Evolutionary conservation across 352 stramenopile species (phyloP), one percentile per base, ranked within the genome.

Genomic region (Globisporangium barbulae): DNA sequence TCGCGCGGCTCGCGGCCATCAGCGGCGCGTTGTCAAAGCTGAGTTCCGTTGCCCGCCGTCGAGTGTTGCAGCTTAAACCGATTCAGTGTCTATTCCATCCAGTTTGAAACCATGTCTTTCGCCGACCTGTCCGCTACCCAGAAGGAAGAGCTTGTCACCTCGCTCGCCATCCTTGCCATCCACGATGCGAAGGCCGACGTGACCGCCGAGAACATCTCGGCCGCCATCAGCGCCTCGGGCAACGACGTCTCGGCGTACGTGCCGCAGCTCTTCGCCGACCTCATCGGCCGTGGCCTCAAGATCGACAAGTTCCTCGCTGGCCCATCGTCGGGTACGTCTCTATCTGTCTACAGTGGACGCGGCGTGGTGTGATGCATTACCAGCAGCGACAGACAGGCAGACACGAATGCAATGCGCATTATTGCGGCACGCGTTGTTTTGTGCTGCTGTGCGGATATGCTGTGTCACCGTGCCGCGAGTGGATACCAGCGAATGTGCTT

Each of bases 241-340:
- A 90, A 91, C 78, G 76, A 83, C 50, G 88, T 96, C 64, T 62
- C 83, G 57, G 71, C 85, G 52, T 91, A 92, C 83, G 48, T 94
- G 31, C 84, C 88, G 49, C 74, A 83, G 68, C 83, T 96, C 70
- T 96, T 93, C 72, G 82, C 88, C 35, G 85, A 94, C 71, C 74
- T 93, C 63, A 85, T 94, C 64, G 71, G 70, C 71, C 84, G 84
- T 53, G 85, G 85, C 69, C 77, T 94, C 65, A 85, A 87, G 74
- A 78, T 96, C 49, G 85, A 93, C 70, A 94, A 94, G 79, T 91
- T 94, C 81, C 79, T 96, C 41, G 88, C 85, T 63, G 85, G 88
- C 56, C 88, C 88, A 59, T 96, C 88, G 69, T 85, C 88, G 75
- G 88, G 88, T 93, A 75, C 75, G 79, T 84, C 45, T 30, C 31